These are phyloP conservation scores for Plasmopara muralis DNA, from an alignment of 352 stramenopile genomes.

Conservation along the genomic window DNA sequence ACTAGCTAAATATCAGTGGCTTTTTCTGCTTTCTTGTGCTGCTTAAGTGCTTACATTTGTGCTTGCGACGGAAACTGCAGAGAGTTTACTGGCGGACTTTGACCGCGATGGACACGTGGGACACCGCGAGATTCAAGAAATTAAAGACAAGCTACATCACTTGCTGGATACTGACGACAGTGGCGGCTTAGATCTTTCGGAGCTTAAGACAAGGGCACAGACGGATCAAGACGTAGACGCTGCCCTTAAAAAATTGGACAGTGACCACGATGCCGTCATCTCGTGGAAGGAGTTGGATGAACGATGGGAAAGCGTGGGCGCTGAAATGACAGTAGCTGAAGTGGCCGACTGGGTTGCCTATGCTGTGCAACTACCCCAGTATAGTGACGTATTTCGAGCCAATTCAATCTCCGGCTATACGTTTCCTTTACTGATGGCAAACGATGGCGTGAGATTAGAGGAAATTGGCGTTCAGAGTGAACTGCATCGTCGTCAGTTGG, in stretches of 20 bases:
- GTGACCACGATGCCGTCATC: slow-evolving; percentile 73
- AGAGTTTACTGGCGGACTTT: slow-evolving; percentile 73
- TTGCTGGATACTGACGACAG: slow-evolving; percentile 75
- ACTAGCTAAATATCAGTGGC: background rate
- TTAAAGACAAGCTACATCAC: slow-evolving; percentile 78
- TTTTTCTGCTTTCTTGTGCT: slow-evolving; percentile 5
- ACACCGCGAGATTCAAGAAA: slow-evolving; percentile 63
- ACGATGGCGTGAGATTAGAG: slow-evolving; percentile 57
- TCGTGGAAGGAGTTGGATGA: slow-evolving; percentile 78
- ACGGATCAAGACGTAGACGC: slow-evolving; percentile 60
- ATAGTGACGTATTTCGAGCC: slow-evolving; percentile 63
- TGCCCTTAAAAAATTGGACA: slow-evolving; percentile 71
- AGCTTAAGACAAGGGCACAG: slow-evolving; percentile 50
- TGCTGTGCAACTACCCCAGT: slow-evolving; percentile 76
- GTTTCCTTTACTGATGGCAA: slow-evolving; percentile 81
- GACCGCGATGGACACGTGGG: slow-evolving; percentile 73
- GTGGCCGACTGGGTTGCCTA: slow-evolving; percentile 79
- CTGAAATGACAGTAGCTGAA: slow-evolving; percentile 83
- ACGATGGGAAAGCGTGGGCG: slow-evolving; percentile 66
- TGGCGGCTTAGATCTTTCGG: slow-evolving; percentile 60
- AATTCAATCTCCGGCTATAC: slow-evolving; percentile 84
- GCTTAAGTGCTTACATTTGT: slow-evolving; percentile 30
- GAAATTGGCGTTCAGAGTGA: slow-evolving; percentile 68
- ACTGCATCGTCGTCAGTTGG: slow-evolving; percentile 71
- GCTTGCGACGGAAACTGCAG: slow-evolving; percentile 31